phyloP scores from a whole-genome alignment of 352 stramenopile genomes.

The Globisporangium solare region DNA sequence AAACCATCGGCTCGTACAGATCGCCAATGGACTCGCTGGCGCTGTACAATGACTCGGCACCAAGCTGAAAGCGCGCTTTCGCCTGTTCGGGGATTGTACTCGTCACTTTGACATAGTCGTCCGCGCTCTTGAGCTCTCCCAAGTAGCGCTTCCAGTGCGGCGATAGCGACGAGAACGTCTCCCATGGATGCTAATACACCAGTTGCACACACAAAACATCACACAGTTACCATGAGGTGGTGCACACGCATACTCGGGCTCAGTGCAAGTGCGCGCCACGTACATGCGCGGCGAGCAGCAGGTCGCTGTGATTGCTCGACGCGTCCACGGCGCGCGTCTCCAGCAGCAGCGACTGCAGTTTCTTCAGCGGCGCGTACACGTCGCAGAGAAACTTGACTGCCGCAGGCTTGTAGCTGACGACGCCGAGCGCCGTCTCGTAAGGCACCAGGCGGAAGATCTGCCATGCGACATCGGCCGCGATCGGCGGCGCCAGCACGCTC shows the following conservation, averaged over 20 bases:
- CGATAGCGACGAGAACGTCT: slow-evolving; percentile 76
- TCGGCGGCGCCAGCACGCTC: slow-evolving; percentile 60
- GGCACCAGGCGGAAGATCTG: slow-evolving; percentile 80
- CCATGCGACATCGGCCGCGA: slow-evolving; percentile 74
- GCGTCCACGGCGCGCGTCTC: slow-evolving; percentile 19
- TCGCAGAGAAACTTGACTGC: slow-evolving; percentile 73
- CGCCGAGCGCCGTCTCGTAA: slow-evolving; percentile 65
- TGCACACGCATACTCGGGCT: too few species aligned
- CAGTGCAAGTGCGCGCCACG: background rate
- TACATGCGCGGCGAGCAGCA: slow-evolving; percentile 45
- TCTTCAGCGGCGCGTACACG: slow-evolving; percentile 54
- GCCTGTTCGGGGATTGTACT: slow-evolving; percentile 39
- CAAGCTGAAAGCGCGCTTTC: slow-evolving; percentile 42
- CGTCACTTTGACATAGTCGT: slow-evolving; percentile 43
- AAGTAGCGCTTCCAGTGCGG: slow-evolving; percentile 59
- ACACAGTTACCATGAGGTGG: slow-evolving; percentile 1
- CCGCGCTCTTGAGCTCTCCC: slow-evolving; percentile 31
- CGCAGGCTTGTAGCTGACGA: slow-evolving; percentile 43
- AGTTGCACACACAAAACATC: background rate
- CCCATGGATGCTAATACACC: slow-evolving; percentile 66
- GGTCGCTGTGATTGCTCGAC: slow-evolving; percentile 2
- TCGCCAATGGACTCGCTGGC: slow-evolving; percentile 34
- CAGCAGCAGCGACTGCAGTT: slow-evolving; percentile 51
- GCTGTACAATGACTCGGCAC: slow-evolving; percentile 28
- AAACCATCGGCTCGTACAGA: slow-evolving; percentile 82